These are phyloP conservation scores for Phytophthora pluvialis DNA, from an alignment of 352 stramenopile genomes.

Conservation along the genomic window DNA sequence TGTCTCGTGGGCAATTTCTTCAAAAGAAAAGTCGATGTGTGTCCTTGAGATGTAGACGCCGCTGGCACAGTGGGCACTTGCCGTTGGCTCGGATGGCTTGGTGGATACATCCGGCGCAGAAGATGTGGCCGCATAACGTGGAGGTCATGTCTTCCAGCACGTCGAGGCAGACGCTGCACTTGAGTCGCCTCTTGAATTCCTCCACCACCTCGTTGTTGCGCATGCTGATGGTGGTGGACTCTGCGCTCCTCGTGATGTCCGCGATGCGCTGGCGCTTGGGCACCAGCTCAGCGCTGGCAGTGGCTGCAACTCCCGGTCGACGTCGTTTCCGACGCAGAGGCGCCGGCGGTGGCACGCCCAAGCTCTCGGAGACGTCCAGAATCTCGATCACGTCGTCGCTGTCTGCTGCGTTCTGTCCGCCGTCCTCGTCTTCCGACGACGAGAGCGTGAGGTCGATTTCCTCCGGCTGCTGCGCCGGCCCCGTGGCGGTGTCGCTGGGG, in stretches of 20 bases:
- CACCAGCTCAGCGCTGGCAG: background rate
- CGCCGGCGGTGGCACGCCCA: conserved; percentile 13
- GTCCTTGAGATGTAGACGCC: conserved; percentile 63
- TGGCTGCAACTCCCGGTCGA: conserved; percentile 15
- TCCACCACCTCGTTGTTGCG: conserved; percentile 81
- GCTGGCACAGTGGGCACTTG: conserved; percentile 83
- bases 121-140: conserved; percentile 82
- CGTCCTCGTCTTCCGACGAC: conserved; percentile 55
- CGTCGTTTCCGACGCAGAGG: conserved; percentile 55
- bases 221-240: conserved; percentile 75
- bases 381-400: conserved; percentile 72
- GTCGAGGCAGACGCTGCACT: conserved; percentile 88
- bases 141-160: conserved; percentile 82
- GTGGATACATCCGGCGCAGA: conserved; percentile 77
- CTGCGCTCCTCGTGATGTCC: conserved; percentile 54
- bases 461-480: conserved; percentile 24
- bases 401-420: conserved; percentile 22
- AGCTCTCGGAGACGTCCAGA: conserved; percentile 31
- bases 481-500: background rate
- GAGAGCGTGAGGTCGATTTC: conserved; percentile 78
- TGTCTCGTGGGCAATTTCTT: conserved; percentile 12
- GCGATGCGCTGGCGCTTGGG: conserved; percentile 41
- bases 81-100: conserved; percentile 67
- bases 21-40: conserved; percentile 86
- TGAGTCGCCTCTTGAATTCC: conserved; percentile 75